Base-by-base conservation (phyloP, 192 early-diverging fungal genomes). In the Coemansia interrupta region DNA sequence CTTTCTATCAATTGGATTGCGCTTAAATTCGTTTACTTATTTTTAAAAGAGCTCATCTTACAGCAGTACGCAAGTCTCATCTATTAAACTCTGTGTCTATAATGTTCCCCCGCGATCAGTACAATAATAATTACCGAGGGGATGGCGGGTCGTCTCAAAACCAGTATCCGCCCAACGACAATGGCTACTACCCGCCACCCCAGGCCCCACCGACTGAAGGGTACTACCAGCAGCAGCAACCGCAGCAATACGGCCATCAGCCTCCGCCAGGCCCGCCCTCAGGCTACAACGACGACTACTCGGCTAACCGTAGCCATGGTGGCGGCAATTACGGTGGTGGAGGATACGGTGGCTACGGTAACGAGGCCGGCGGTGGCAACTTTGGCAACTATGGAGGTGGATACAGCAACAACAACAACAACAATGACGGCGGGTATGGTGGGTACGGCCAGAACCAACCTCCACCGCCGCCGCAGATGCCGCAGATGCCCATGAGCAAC, bases 81-180 rank as follows among this genome's bases (percentile, higher is more conserved):
- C 42, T 59, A 43, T 29, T 18, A 28, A 42, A 28, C 43, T 18
- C 20, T 3, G 9, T 49, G 12, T 39, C 32, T 23, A 11, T 22
- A 65, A 79, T 80, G 77, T 70, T 57, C 38, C 67, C 70, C 5
- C 69, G 77, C 24, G 51, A 70, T 36, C 54, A 64, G 40, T 40
- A 70, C 48, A 47, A 66, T 50, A 41, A 56, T 0, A 36, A 61
- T 7, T 54, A 48, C 41, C 63, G 64, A 39, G 48, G 45, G 14
- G 0, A 1, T 7, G 29, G 23, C 29, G 42, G 26, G 26, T 47
- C 46, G 7, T 32, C 58, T 26, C 5, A 32, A 58, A 58, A 49
- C 66, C 60, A 13, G 66, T 60, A 51, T 67, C 54, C 20, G 59
- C 68, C 50, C 52, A 60, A 43, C 53, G 63, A 36, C 43, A 54